phyloP scores from a whole-genome alignment of 768 basidiomycete genomes.

The Leccinum variicolor region DNA sequence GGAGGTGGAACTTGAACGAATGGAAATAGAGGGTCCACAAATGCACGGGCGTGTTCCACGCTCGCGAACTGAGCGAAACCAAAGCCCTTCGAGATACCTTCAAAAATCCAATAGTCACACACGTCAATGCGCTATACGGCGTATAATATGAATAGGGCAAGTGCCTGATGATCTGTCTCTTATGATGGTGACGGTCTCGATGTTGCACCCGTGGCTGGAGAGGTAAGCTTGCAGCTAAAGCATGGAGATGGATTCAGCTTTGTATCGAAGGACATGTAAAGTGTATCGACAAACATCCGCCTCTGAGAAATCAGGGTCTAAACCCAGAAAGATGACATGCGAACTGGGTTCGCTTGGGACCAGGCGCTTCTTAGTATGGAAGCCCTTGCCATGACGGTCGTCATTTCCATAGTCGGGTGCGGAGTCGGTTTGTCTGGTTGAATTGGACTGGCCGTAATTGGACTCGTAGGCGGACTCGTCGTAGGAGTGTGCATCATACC shows the following conservation, averaged over 20 bases:
- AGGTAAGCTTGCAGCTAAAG: conserved; percentile 78
- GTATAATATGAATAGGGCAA: conserved; percentile 77
- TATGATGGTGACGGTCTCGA: conserved; percentile 92
- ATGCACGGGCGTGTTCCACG: conserved; percentile 83
- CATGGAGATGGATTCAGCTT: conserved; percentile 33
- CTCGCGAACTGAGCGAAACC: conserved; percentile 94
- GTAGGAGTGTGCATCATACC: conserved; percentile 50
- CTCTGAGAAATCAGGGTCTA: conserved; percentile 91
- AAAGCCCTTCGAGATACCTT: conserved; percentile 93
- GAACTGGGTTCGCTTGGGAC: conserved; percentile 82
- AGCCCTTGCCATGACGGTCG: conserved; percentile 41
- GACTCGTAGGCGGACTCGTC: conserved; percentile 43
- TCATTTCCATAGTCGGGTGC: conserved; percentile 51
- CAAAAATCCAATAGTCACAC: conserved; percentile 59
- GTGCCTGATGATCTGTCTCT: conserved; percentile 95
- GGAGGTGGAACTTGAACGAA: conserved; percentile 92
- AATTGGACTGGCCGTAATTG: conserved; percentile 28
- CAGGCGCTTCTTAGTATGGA: conserved; percentile 68
- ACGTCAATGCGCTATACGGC: conserved; percentile 70
- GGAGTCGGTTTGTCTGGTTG: conserved; percentile 28
- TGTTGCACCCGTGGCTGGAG: conserved; percentile 63
- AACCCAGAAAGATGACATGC: conserved; percentile 93
- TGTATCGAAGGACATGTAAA: conserved; percentile 35
- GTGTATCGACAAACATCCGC: conserved; percentile 70
- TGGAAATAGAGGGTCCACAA: conserved; percentile 88